phyloP scores from a whole-genome alignment of 1,284 basidiomycete species.

The Vanrija sp. region DNA sequence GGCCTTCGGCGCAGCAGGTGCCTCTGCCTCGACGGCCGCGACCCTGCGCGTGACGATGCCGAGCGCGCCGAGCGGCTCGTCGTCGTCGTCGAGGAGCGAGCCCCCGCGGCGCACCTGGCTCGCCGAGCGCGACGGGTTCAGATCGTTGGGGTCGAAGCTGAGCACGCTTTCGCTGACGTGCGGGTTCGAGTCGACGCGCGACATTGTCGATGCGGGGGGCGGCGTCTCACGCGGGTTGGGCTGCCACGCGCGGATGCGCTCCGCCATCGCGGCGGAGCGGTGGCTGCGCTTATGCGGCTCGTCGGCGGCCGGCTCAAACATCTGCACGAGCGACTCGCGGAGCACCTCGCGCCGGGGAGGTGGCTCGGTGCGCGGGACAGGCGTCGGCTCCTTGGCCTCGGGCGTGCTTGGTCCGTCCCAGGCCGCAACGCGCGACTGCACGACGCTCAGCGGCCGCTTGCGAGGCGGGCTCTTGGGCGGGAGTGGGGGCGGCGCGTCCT shows the following conservation, averaged over 20 bases:
- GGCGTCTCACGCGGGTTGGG: constrained; percentile 14
- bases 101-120: constrained; percentile 29
- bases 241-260: constrained; percentile 35
- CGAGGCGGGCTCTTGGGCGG: constrained; percentile 4
- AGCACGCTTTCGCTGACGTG: constrained; percentile 22
- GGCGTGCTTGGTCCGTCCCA: background rate
- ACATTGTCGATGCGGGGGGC: background rate
- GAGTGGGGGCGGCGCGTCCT: constrained; percentile 1
- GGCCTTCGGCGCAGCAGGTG: background rate
- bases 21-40: background rate
- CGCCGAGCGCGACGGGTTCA: constrained; percentile 46
- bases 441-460: background rate
- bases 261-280: constrained; percentile 9
- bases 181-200: background rate
- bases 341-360: constrained; percentile 4
- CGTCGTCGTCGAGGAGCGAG: no score
- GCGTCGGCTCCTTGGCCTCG: background rate
- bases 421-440: background rate
- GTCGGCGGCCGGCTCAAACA: constrained; percentile 25
- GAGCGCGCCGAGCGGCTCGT: background rate
- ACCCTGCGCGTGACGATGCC: background rate
- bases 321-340: constrained; percentile 27
- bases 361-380: background rate
- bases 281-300: background rate
- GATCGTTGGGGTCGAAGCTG: constrained; percentile 40